Evolutionary conservation across 2,329 filamentous ascomycete species (phyloP), one percentile per base, ranked within the genome.

Genomic region (Akanthomyces lecanii): DNA sequence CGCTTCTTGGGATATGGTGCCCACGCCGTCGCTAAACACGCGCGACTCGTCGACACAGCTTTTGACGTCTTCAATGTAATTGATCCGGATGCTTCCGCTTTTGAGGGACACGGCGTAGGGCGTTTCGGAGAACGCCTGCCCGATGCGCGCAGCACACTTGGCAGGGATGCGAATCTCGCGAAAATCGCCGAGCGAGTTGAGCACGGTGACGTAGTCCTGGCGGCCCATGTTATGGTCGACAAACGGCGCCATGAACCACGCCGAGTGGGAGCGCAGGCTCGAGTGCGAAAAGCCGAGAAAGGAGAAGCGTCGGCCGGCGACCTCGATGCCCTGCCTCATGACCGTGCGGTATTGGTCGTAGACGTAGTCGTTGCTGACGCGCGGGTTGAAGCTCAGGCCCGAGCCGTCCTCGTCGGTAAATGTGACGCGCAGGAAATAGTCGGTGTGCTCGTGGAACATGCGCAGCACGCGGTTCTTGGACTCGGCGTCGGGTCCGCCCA

Each of bases 251-350:
- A 77, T 77, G 63, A 85, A 82, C 90, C 89, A 92, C 42, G 84
- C 86, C 0, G 87, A 86, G 64, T 91, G 89, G 0, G 85, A 81
- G 14, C 90, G 81, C 4, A 94, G 79, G 0, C 90, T 92, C 0
- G 90, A 94, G 72, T 93, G 88, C 0, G 89, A 92, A 72, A 92
- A 94, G 0, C 90, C 90, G 0, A 94, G 78, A 69, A 93, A 94
- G 0, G 75, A 74, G 69, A 86, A 92, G 0, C 73, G 70, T 14
- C 86, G 79, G 0, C 86, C 89, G 3, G 83, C 89, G 60, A 94
- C 84, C 0, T 75, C 69, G 33, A 96, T 84, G 0, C 86, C 87
- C 0, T 78, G 69, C 2, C 76, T 72, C 10, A 95, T 77, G 0
- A 91, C 75, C 0, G 70, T 65, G 59, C 83, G 82, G 72, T 92